Percentiles rank a stretch among this genome's conserved stretches.
Evolutionary conservation across 139 green algal genomes (phyloP).

Genomic region (Pseudopediastrum boryanum): DNA sequence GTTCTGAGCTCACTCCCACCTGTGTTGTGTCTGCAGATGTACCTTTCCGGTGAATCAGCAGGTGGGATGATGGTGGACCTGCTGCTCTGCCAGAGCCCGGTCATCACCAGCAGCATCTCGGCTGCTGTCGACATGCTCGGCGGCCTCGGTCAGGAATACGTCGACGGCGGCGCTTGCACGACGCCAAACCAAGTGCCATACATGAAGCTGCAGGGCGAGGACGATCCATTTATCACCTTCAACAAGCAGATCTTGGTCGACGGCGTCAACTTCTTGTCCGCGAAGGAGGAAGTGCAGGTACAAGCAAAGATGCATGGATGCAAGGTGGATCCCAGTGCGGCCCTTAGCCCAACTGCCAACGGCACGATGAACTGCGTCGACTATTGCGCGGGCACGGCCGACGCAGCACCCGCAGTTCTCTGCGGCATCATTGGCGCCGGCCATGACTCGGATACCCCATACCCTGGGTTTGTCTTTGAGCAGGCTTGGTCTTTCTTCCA

Average conservation of each 20-base stretch:
- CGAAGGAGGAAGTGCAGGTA: neutral
- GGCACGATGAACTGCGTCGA: neutral
- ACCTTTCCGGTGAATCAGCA: constrained; percentile 17
- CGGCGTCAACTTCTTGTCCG: constrained; percentile 16
- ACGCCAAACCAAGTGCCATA: neutral
- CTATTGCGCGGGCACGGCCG: neutral
- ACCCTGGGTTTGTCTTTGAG: constrained; percentile 32
- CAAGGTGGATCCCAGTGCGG: neutral
- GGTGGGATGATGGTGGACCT: constrained; percentile 34
- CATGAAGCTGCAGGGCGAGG: constrained; percentile 20
- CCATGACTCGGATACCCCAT: constrained; percentile 12
- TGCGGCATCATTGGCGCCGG: neutral
- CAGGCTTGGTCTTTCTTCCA: constrained; percentile 20
- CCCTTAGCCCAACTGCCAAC: too few species aligned
- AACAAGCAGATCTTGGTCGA: constrained; percentile 27
- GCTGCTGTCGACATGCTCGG: constrained; percentile 26
- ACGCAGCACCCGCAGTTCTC: neutral
- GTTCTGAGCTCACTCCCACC: too few species aligned
- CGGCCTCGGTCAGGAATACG: constrained; percentile 21
- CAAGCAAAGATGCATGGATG: constrained; percentile 8
- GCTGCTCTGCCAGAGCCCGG: constrained; percentile 22
- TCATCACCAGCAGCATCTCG: neutral
- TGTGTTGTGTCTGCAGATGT: neutral
- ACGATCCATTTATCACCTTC: constrained; percentile 18
- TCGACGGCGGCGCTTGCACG: neutral